Evolutionary conservation across 225 moss, liverwort and hornwort species (phyloP).

Genomic region (Pseudoscleropodium purum): DNA sequence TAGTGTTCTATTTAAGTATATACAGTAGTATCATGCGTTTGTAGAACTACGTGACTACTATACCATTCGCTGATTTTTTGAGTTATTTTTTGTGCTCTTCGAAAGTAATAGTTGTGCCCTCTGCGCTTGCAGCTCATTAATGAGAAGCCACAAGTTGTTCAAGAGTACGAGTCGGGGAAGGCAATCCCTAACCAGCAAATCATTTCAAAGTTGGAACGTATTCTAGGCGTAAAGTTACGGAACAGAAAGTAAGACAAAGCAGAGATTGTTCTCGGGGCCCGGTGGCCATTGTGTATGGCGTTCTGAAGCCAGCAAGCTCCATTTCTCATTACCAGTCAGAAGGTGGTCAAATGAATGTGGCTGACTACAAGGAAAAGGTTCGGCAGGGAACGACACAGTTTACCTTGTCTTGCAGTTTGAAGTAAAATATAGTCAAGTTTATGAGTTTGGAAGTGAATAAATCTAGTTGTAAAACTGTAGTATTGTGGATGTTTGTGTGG

Average conservation of each 20-base stretch:
- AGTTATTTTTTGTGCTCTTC: background rate
- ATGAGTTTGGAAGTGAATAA: background rate
- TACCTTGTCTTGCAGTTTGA: background rate
- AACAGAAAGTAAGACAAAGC: slow-evolving; percentile 39
- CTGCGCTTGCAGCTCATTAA: slow-evolving; percentile 49
- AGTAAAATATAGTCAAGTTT: background rate
- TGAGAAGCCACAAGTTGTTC: slow-evolving; percentile 65
- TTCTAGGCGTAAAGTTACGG: slow-evolving; percentile 62
- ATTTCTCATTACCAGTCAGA: background rate
- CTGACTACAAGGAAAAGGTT: background rate
- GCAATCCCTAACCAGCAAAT: slow-evolving; percentile 81
- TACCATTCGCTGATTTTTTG: background rate
- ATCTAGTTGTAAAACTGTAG: slow-evolving; percentile 29
- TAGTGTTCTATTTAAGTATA: background rate
- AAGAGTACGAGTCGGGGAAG: slow-evolving; percentile 71
- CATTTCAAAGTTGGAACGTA: slow-evolving; percentile 61
- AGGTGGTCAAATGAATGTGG: background rate
- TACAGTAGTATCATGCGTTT: background rate
- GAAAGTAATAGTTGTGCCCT: background rate
- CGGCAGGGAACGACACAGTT: background rate
- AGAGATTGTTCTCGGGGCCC: background rate
- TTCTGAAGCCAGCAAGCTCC: background rate
- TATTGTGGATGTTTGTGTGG: slow-evolving; percentile 11
- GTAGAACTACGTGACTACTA: background rate
- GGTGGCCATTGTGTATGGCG: background rate